A percentile compares a stretch with the other conserved stretches of the same genome.
Evolutionary conservation across 1,284 basidiomycete genomes (phyloP).

Genomic region (Sanguinoderma infundibulare): DNA sequence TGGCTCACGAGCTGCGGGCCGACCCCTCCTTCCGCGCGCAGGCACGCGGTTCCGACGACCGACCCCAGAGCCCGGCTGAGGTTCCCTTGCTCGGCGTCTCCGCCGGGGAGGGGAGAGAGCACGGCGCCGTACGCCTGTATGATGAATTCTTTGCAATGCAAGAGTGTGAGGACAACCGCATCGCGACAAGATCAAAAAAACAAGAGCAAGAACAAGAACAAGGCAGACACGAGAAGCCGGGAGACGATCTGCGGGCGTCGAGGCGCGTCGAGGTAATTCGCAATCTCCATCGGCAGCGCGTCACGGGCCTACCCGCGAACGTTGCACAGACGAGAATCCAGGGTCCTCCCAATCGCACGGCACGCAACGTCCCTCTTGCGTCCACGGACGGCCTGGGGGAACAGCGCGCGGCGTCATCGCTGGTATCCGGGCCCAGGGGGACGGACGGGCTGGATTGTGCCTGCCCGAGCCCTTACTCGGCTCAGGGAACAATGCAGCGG

Average conservation of each 20-base stretch:
- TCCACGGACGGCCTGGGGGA: background rate
- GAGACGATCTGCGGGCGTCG: background rate
- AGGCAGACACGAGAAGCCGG: no score
- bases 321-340: background rate
- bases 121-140: constrained; percentile 91
- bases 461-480: constrained; percentile 1
- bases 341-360: background rate
- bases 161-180: background rate
- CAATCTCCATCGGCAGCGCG: background rate
- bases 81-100: constrained; percentile 69
- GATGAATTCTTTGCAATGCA: constrained; percentile 75
- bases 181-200: background rate
- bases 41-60: constrained; percentile 88
- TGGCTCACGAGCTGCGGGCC: constrained; percentile 92
- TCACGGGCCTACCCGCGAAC: constrained; percentile 1
- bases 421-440: constrained; percentile 13
- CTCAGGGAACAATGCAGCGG: background rate
- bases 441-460: constrained; percentile 14
- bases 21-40: constrained; percentile 89
- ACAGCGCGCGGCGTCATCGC: background rate
- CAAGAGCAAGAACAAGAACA: background rate
- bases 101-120: constrained; percentile 76
- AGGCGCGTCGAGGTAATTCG: background rate
- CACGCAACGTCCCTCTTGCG: background rate
- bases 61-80: constrained; percentile 88